Percentiles rank a stretch among this genome's conserved stretches.
Conservation (phyloP, 768 basidiomycete species). For the Rubroboletus pulcherrimus region DNA sequence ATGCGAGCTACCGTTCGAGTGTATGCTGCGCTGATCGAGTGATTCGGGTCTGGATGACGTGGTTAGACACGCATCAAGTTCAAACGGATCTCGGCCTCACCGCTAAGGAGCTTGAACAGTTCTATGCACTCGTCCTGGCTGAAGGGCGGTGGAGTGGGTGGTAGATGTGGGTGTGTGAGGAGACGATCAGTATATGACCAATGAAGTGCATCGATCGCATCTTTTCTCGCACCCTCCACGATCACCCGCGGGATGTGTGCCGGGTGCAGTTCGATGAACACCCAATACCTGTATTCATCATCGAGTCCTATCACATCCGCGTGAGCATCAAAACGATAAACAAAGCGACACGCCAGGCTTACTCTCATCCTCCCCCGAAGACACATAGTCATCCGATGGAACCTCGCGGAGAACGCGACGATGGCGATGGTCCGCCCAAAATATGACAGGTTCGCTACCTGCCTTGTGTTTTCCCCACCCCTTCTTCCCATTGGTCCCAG, state of each 20-base stretch:
- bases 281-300: constrained; percentile 78
- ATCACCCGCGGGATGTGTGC: constrained; percentile 57
- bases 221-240: constrained; percentile 51
- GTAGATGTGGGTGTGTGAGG: constrained; percentile 49
- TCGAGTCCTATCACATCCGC: constrained; percentile 52
- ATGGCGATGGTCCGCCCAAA: constrained; percentile 66
- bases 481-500: constrained; percentile 30
- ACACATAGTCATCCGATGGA: constrained; percentile 31
- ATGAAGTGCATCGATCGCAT: constrained; percentile 71
- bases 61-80: neutral
- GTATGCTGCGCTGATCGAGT: constrained; percentile 38
- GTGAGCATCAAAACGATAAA: neutral
- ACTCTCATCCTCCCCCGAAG: constrained; percentile 40
- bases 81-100: constrained; percentile 13
- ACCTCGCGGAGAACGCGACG: constrained; percentile 48
- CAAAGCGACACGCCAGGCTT: constrained; percentile 11
- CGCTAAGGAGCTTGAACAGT: constrained; percentile 54
- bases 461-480: constrained; percentile 31
- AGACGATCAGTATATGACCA: constrained; percentile 83
- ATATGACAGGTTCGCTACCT: constrained; percentile 35
- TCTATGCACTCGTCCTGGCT: constrained; percentile 75
- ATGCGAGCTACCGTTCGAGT: constrained; percentile 68
- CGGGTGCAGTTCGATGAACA: constrained; percentile 75
- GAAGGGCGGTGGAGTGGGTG: constrained; percentile 60
- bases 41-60: constrained; percentile 14